Evolutionary conservation across 352 stramenopile species (phyloP).

Genomic region (Pseudoperonospora humuli): DNA sequence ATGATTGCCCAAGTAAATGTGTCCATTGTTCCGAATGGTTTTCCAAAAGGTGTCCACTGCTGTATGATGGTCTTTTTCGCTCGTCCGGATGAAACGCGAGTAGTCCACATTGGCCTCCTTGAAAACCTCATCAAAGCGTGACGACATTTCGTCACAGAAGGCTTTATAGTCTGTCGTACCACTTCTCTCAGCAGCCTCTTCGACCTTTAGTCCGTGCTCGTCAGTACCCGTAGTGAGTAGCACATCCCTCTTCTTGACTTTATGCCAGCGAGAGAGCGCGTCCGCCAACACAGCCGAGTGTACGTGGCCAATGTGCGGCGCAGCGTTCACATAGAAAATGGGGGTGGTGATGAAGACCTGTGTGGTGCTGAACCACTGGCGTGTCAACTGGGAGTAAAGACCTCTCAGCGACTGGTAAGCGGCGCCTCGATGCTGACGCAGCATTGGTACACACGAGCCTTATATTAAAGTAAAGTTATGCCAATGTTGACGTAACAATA

Average conservation of each 20-base stretch:
- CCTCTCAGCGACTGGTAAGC: background rate
- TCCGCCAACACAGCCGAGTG: constrained; percentile 93
- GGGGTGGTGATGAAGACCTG: constrained; percentile 91
- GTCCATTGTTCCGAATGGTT: constrained; percentile 79
- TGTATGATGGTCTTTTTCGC: constrained; percentile 88
- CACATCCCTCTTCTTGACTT: constrained; percentile 42
- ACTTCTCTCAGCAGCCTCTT: constrained; percentile 87
- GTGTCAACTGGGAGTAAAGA: background rate
- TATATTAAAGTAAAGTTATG: too few relatives aligned
- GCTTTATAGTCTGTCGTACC: constrained; percentile 72
- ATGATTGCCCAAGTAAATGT: constrained; percentile 97
- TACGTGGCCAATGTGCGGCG: constrained; percentile 98
- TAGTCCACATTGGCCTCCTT: constrained; percentile 86
- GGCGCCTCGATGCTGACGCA: background rate
- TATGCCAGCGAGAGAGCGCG: constrained; percentile 74
- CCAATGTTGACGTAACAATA: too few relatives aligned
- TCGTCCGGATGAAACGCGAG: constrained; percentile 97
- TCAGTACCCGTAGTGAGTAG: constrained; percentile 97
- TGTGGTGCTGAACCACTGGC: background rate
- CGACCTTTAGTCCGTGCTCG: constrained; percentile 96
- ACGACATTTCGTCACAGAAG: constrained; percentile 91
- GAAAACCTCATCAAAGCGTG: constrained; percentile 88
- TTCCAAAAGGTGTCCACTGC: constrained; percentile 91
- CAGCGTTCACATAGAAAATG: constrained; percentile 99
- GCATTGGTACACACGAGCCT: background rate